Base-by-base conservation (phyloP, 176 grass and related monocot genomes). In the Lolium rigidum region DNA sequence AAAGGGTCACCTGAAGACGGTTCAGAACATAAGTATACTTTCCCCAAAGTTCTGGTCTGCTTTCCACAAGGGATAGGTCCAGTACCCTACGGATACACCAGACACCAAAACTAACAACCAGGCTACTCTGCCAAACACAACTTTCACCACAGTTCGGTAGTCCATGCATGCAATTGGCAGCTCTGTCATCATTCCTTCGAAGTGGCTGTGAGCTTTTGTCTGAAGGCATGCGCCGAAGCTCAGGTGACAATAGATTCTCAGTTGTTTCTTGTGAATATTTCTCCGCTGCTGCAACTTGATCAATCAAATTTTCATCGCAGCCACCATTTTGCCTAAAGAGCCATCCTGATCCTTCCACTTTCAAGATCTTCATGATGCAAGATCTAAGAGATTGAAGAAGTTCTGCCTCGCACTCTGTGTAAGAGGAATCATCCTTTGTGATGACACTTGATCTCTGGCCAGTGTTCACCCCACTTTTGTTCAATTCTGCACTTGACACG, bases 11-110 rank as follows among this genome's bases (percentile, higher is more conserved):
- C 94, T 99, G 97, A 83, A 99, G 97, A 67, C 94, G 94, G 81
- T 99, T 99, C 31, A 99, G 92, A 81, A 99, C 97, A 15, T 97
- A 99, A 46, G 97, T 99, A 58, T 99, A 97, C 89, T 99, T 99
- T 46, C 97, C 97, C 97, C 97, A 99, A 83, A 99, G 88, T 54
- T 99, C 97, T 14, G 97, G 97, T 81, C 97, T 90, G 63, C 97
- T 99, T 87, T 99, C 97, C 71, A 97, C 94, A 14, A 87, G 83
- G 77, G 92, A 99, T 26, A 99, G 82, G 74, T 97, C 90, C 20
- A 99, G 80, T 62, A 97, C 92, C 55, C 94, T 86, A 24, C 74
- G 83, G 49, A 97, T 86, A 26, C 92, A 99, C 97, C 97, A 99
- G 68, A 99, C 92, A 90, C 97, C 97, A 12, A 99, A 99, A 82